Percentiles rank a stretch among this genome's conserved stretches.
Evolutionary conservation across 306 rosid species (phyloP).

Genomic region (Erythrophleum fordii): DNA sequence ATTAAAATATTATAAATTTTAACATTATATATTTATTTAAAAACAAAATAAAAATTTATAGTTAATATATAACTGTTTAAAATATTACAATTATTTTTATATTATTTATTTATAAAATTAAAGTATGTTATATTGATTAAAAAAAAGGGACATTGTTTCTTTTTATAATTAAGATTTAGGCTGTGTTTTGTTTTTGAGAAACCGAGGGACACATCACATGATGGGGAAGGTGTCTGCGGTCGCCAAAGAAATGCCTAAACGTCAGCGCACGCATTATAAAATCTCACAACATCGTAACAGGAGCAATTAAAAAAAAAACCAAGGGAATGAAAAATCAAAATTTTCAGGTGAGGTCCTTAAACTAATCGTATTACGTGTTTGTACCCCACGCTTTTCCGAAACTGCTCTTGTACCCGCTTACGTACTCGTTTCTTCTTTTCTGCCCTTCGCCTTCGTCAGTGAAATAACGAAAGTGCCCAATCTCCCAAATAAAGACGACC

Average conservation of each 20-base stretch:
- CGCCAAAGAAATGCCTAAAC: not conserved
- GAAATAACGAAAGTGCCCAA: constrained; percentile 44
- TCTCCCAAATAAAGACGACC: constrained; percentile 49
- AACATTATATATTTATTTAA: too few species aligned
- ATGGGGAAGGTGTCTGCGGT: not conserved
- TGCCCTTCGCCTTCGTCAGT: not conserved
- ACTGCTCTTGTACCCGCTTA: not conserved
- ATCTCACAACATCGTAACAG: constrained; percentile 1
- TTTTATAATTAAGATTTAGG: not conserved
- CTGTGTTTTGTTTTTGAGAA: not conserved
- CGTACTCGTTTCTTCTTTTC: not conserved
- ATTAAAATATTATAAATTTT: too few species aligned
- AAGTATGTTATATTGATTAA: too few species aligned
- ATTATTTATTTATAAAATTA: too few species aligned
- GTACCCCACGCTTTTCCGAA: not conserved
- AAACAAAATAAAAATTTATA: too few species aligned
- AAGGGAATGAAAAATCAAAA: not conserved
- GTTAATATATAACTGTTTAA: too few species aligned
- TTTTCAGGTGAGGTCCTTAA: not conserved
- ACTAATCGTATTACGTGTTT: not conserved
- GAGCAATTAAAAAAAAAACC: not conserved
- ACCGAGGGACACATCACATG: not conserved
- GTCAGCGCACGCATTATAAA: not conserved
- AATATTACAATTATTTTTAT: too few species aligned
- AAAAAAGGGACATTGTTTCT: too few species aligned